These are phyloP conservation scores for Nemania sp. DNA, from an alignment of 2,329 filamentous ascomycete genomes.

Conservation along the genomic window DNA sequence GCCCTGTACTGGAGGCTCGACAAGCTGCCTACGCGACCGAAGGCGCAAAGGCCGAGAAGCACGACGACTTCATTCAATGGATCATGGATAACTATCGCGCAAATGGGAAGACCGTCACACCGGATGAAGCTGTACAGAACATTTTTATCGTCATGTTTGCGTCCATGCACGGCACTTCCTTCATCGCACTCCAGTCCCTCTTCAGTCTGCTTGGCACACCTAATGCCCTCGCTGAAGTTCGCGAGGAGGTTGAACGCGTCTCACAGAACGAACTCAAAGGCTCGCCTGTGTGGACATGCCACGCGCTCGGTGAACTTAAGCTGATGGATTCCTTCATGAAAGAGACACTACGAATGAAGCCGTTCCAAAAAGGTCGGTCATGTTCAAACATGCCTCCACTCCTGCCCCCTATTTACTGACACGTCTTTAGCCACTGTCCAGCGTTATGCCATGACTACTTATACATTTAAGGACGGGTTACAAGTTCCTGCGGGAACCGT, in stretches of 20 bases:
- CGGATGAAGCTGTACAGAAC: slow-evolving; percentile 25
- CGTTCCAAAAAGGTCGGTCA: slow-evolving; percentile 26
- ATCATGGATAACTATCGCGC: slow-evolving; percentile 29
- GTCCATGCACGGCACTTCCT: slow-evolving; percentile 28
- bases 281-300: slow-evolving; percentile 24
- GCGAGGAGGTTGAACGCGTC: slow-evolving; percentile 25
- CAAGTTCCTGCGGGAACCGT: slow-evolving; percentile 25
- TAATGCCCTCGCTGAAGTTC: slow-evolving; percentile 22
- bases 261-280: slow-evolving; percentile 20
- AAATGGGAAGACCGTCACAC: slow-evolving; percentile 24
- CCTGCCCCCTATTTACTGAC: slow-evolving; percentile 8
- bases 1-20: slow-evolving; percentile 29
- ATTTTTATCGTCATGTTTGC: slow-evolving; percentile 32
- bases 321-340: slow-evolving; percentile 30
- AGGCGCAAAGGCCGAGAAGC: slow-evolving; percentile 13
- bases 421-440: slow-evolving; percentile 19
- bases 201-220: slow-evolving; percentile 26
- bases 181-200: slow-evolving; percentile 22
- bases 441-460: slow-evolving; percentile 19
- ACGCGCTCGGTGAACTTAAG: slow-evolving; percentile 26
- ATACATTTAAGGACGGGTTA: slow-evolving; percentile 26
- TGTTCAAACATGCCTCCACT: too few relatives aligned
- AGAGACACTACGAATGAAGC: slow-evolving; percentile 28
- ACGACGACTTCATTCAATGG: slow-evolving; percentile 32
- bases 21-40: slow-evolving; percentile 15